These are phyloP conservation scores for Lachancea mirantina DNA, from an alignment of 805 yeast species.

Conservation along the genomic window DNA sequence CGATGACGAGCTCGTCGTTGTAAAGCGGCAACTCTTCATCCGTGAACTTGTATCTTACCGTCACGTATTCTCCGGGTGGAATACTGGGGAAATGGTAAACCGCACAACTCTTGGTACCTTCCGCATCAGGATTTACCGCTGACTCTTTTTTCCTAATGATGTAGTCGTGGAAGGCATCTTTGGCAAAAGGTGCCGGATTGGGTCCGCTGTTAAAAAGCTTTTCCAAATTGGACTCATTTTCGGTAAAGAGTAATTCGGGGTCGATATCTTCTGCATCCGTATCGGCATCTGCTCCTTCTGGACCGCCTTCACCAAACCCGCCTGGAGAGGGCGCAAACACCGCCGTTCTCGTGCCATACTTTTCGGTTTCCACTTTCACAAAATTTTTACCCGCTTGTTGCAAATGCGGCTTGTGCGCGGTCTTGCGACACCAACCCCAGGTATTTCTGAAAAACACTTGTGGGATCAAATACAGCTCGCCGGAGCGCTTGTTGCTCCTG, in stretches of 20 bases:
- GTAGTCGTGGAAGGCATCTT: constrained; percentile 88
- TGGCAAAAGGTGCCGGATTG: constrained; percentile 55
- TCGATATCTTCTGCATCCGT: constrained; percentile 49
- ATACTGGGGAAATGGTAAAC: constrained; percentile 75
- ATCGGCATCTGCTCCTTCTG: constrained; percentile 22
- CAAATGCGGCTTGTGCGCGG: constrained; percentile 43
- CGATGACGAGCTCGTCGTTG: constrained; percentile 40
- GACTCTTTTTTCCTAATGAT: constrained; percentile 52
- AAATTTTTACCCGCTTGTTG: constrained; percentile 37
- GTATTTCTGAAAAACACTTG: constrained; percentile 81
- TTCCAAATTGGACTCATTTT: constrained; percentile 75
- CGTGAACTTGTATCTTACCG: constrained; percentile 69
- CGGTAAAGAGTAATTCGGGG: constrained; percentile 75
- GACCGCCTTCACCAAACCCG: constrained; percentile 36
- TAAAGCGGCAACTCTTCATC: constrained; percentile 25
- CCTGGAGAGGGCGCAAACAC: constrained; percentile 85
- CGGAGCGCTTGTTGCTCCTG: constrained; percentile 62
- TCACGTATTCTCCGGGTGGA: constrained; percentile 81
- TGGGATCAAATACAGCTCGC: constrained; percentile 84
- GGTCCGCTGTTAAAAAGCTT: constrained; percentile 54
- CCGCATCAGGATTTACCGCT: constrained; percentile 60
- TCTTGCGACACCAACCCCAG: constrained; percentile 79
- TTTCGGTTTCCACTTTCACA: constrained; percentile 56
- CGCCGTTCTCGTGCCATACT: constrained; percentile 58
- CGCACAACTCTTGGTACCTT: constrained; percentile 82